Evolutionary conservation across 768 basidiomycete species (phyloP), one percentile per base, ranked within the genome.

Genomic region (Clitopilus hobsonii): DNA sequence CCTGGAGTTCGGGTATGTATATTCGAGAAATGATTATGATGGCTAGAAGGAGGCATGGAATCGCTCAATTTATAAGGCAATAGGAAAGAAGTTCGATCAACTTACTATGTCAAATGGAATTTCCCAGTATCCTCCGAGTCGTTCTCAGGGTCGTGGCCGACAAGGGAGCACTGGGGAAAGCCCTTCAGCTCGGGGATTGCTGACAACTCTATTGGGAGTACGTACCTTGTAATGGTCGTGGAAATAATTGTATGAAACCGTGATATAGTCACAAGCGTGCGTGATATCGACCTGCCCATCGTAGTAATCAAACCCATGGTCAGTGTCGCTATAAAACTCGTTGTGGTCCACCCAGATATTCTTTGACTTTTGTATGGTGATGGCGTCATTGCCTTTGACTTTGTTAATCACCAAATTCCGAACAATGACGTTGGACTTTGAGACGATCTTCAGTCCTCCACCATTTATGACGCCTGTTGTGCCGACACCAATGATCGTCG

Each of bases 291-390:
- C 55, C 49, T 62, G 63, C 6, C 59, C 61, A 20, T 64, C 61
- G 28, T 64, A 62, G 51, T 53, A 62, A 49, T 64, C 63, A 29
- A 62, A 56, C 8, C 63, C 63, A 49, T 62, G 63, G 20, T 51
- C 53, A 2, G 58, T 58, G 49, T 64, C 61, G 49, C 61, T 62
- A 50, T 51, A 64, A 36, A 64, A 64, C 54, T 64, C 63, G 38
- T 62, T 62, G 51, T 64, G 61, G 48, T 64, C 63, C 50, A 64
- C 60, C 63, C 63, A 64, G 26, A 64, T 53, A 47, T 64, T 64
- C 5, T 54, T 61, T 13, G 60, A 45, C 22, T 38, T 32, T 47
- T 64, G 61, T 2, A 64, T 54, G 10, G 63, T 61, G 24, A 64
- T 62, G 7, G 51, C 63, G 48, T 64, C 63, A 55, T 64, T 64